These are phyloP conservation scores for Stephanodiscus triporus DNA, from an alignment of 108 stramenopile genomes.

Conservation along the genomic window DNA sequence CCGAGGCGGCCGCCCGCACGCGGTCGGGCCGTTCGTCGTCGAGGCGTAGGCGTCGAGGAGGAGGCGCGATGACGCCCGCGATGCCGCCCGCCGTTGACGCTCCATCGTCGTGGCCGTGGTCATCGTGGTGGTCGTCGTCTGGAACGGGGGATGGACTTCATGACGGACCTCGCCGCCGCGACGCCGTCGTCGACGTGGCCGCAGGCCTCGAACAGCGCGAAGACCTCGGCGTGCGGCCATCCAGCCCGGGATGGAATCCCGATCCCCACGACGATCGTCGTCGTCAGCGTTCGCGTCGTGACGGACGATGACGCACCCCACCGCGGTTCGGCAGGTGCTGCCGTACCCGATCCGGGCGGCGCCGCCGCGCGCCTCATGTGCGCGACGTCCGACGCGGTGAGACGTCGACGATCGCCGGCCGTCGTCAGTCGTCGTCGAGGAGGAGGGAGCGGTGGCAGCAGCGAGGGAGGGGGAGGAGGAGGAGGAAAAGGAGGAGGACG, in stretches of 20 bases:
- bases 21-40: too few relatives aligned
- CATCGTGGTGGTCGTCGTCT: conserved; percentile 12
- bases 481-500: too few relatives aligned
- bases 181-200: conserved; percentile 69
- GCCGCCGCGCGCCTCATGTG: conserved; percentile 58
- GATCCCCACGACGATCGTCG: conserved; percentile 64
- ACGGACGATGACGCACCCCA: conserved; percentile 85
- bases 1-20: too few relatives aligned
- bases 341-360: conserved; percentile 62
- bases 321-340: conserved; percentile 89
- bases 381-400: conserved; percentile 29
- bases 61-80: too few relatives aligned
- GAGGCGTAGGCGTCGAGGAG: too few relatives aligned
- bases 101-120: not conserved
- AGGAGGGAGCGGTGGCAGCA: not conserved
- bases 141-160: too few relatives aligned
- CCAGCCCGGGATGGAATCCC: conserved; percentile 88
- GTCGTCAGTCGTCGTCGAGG: not conserved
- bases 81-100: not conserved
- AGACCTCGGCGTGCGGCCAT: conserved; percentile 89
- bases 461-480: too few relatives aligned
- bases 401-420: not conserved
- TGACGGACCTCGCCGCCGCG: conserved; percentile 59
- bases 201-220: conserved; percentile 81
- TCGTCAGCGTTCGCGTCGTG: conserved; percentile 17